phyloP scores from a whole-genome alignment of 2,329 filamentous ascomycete genomes.

The Aciculosporium take region DNA sequence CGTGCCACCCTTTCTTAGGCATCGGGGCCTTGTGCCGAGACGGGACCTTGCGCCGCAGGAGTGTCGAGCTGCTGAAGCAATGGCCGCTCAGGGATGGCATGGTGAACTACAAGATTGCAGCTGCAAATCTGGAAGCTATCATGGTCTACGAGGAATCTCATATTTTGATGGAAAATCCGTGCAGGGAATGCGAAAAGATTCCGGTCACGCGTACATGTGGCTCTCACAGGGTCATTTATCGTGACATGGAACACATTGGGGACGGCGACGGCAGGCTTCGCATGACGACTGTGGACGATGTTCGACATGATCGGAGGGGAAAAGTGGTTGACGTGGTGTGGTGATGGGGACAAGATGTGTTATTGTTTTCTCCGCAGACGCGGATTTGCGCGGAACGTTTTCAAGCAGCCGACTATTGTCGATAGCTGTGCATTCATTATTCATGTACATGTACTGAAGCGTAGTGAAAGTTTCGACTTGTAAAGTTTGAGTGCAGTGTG shows the following conservation, averaged over 20 bases:
- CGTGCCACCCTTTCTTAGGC: conserved; percentile 1
- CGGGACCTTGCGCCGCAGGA: not conserved
- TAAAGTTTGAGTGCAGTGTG: not conserved
- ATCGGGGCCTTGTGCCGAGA: conserved; percentile 2
- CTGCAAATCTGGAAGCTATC: not conserved
- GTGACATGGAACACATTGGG: not conserved
- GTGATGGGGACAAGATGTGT: not conserved
- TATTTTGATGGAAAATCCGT: not conserved
- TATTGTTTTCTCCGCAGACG: not conserved
- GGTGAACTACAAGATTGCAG: conserved; percentile 4
- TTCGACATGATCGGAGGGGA: not conserved
- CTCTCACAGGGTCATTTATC: conserved; percentile 1
- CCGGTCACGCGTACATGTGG: not conserved
- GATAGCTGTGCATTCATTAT: not conserved
- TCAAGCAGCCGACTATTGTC: not conserved
- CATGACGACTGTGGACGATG: conserved; percentile 1
- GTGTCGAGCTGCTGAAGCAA: not conserved
- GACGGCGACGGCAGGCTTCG: not conserved
- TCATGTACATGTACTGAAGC: not conserved
- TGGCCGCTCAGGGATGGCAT: conserved; percentile 4
- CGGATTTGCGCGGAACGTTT: not conserved
- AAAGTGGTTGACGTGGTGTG: conserved; percentile 2
- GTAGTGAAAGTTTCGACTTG: not conserved
- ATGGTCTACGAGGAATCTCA: conserved; percentile 2
- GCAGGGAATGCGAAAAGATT: not conserved